Evolutionary conservation across 225 moss, liverwort and hornwort genomes (phyloP), one percentile per base, ranked within the genome.

Genomic region (Bryoerythrophyllum caledonicum): DNA sequence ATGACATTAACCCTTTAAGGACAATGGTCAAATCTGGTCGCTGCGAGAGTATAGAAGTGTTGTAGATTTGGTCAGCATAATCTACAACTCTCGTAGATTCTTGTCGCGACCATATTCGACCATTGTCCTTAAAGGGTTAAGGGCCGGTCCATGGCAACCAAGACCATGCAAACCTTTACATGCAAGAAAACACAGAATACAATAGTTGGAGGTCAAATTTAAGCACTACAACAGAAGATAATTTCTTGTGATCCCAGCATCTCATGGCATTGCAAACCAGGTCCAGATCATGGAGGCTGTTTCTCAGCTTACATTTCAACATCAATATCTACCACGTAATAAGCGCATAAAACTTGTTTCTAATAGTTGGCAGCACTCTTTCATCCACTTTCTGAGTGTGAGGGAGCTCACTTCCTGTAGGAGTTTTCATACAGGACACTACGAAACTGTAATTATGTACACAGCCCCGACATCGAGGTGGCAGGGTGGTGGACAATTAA

Each of bases 361-460:
- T 67, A 65, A 5, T n/a, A n/a, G 24, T 16, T 24, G 15, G 28
- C 67, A 65, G 7, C 76, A 26, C 49, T 58, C 59, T 66, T 40
- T 66, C 59, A 13, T 10, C 14, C 58, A 21, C 54, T 60, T 48
- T 62, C n/a, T n/a, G n/a, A n/a, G 38, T 61, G 49, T 37, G 57
- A 46, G 46, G 54, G 34, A 74, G 68, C 52, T 21, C 65, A n/a
- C 52, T 13, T 60, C 60, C 77, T 70, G 37, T 60, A 44, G 55
- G 62, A 51, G 26, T 52, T 51, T 23, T 71, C 54, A 74, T 80
- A 74, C 77, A 84, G 53, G 40, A 40, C 40, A 61, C 72, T 80
- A 80, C 10, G 70, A 65, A 74, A 60, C 77, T 80, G 69, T 80
- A 84, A 84, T 74, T 84, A 80, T 84, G 15, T 84, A 84, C 84